Evolutionary conservation across 2,329 filamentous ascomycete species (phyloP).

Genomic region (Eutypa lata): DNA sequence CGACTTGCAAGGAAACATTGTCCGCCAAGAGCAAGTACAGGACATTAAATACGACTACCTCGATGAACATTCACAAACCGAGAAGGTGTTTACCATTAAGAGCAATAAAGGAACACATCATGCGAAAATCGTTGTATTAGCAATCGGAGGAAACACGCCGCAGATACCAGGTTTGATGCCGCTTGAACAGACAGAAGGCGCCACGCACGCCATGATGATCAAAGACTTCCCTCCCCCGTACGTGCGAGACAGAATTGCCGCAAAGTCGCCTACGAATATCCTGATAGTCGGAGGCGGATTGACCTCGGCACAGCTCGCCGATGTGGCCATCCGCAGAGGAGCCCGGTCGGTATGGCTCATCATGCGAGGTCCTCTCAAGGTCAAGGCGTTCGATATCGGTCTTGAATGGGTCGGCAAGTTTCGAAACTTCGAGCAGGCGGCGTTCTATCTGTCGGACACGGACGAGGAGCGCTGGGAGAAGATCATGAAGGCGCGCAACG

Average conservation of each 20-base stretch:
- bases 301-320: conserved; percentile 71
- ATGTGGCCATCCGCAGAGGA: conserved; percentile 62
- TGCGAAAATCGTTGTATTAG: conserved; percentile 63
- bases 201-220: conserved; percentile 62
- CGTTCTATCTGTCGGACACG: conserved; percentile 73
- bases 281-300: conserved; percentile 73
- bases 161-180: conserved; percentile 33
- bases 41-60: conserved; percentile 59
- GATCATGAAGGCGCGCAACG: conserved; percentile 63
- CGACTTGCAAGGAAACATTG: conserved; percentile 49
- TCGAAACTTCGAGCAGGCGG: conserved; percentile 71
- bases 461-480: conserved; percentile 67
- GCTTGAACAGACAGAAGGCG: conserved; percentile 32
- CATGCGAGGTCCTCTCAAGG: conserved; percentile 56
- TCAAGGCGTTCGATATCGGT: conserved; percentile 77
- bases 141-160: conserved; percentile 65
- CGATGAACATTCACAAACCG: conserved; percentile 39
- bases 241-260: conserved; percentile 51
- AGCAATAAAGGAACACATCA: conserved; percentile 54
- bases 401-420: conserved; percentile 81
- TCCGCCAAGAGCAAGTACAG: conserved; percentile 58
- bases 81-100: conserved; percentile 62
- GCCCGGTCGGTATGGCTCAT: conserved; percentile 68
- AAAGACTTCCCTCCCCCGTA: conserved; percentile 52
- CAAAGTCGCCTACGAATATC: conserved; percentile 53